Evolutionary conservation across 2,329 filamentous ascomycete genomes (phyloP), one percentile per base, ranked within the genome.

Genomic region (Talaromyces pinophilus): DNA sequence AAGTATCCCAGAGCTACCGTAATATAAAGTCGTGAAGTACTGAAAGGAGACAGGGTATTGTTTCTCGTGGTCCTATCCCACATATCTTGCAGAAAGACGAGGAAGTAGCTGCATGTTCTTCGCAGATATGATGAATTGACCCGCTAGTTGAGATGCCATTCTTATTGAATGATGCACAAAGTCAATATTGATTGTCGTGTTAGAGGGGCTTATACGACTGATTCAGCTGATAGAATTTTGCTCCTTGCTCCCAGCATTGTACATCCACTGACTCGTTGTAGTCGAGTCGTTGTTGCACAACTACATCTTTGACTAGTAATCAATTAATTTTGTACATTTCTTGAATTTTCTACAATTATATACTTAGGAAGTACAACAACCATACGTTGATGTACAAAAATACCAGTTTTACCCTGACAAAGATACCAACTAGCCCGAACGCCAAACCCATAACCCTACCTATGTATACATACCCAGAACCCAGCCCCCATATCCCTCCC

Each of bases 341-440:
- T 54, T 55, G 52, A 11, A 1, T 38, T 55, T 33, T 55, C n/a
- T 55, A 55, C 28, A 55, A 35, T 55, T 22, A 38, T 55, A 55
- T 17, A 35, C 52, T 19, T 19, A 19, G 35, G 13, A 54, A 19
- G 50, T 33, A 55, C 52, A 55, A 33, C 7, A 19, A 11, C 28
- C 15, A 33, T 55, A 54, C 48, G 3, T 3, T 10, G n/a, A 35
- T 30, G 30, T 38, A 35, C 52, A 35, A 54, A 2, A 55, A 35
- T 55, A 19, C 46, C 19, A 25, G 46, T 48, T 48, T n/a, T 15
- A 22, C 11, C 30, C 35, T 35, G 28, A 13, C 30, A 22, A 38
- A 33, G 3, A 30, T 30, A 30, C 48, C 25, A 30, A 30, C 28
- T 28, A 54, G 50, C 8, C 50, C 28, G 17, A 13, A 54, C 50